A percentile compares a stretch with the other conserved stretches of the same genome.
phyloP scores from a whole-genome alignment of 2,329 filamentous ascomycete genomes.

The Verruconis gallopava region DNA sequence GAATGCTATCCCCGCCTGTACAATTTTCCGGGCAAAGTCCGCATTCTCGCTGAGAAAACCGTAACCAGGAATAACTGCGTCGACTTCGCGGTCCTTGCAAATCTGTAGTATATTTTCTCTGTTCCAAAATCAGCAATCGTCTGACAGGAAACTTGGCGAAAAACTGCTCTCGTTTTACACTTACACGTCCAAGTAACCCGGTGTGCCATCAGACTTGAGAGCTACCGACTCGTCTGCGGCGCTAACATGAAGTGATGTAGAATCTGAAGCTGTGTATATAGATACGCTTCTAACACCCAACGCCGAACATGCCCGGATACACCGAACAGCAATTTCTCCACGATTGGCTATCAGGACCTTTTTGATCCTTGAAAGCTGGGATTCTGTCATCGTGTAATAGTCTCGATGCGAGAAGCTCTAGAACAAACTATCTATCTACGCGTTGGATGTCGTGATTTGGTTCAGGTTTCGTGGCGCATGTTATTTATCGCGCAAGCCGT shows the following conservation, averaged over 20 bases:
- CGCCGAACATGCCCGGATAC: conserved; percentile 14
- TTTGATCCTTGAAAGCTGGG: conserved; percentile 24
- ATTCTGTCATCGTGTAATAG: neutral
- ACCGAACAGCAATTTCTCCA: conserved; percentile 40
- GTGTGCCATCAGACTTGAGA: conserved; percentile 34
- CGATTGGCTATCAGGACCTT: conserved; percentile 46
- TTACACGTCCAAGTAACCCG: conserved; percentile 38
- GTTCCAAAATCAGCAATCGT: conserved; percentile 11
- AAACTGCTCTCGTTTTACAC: no score
- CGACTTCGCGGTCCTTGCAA: conserved; percentile 34
- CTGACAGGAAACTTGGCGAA: no score
- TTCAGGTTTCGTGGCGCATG: no score
- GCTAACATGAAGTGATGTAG: conserved; percentile 40
- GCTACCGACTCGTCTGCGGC: conserved; percentile 41
- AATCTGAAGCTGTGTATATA: conserved; percentile 45
- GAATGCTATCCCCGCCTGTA: conserved; percentile 43
- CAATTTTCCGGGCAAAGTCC: conserved; percentile 43
- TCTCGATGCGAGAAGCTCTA: no score
- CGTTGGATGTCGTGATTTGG: no score
- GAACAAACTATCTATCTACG: no score
- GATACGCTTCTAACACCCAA: conserved; percentile 40
- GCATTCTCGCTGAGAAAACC: conserved; percentile 54
- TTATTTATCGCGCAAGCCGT: no score
- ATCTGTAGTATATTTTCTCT: conserved; percentile 37
- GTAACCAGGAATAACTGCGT: conserved; percentile 55